Evolutionary conservation across 306 rosid species (phyloP), one percentile per base, ranked within the genome.

Genomic region (Quercus engelmannii): DNA sequence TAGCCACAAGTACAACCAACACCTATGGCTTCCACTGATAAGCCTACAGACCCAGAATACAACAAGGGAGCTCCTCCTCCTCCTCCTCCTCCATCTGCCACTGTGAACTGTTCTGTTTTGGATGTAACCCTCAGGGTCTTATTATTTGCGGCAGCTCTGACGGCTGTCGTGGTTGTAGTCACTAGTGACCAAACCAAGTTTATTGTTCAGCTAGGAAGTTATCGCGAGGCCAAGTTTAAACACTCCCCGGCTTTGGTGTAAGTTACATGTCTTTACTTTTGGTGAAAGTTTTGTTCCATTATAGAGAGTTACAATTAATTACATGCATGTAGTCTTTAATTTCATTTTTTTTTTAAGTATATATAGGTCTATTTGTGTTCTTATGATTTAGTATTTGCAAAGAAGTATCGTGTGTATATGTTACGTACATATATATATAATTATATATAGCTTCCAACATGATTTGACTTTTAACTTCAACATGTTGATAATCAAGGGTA

Each of bases 181-280:
- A 95, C 97, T 38, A 79, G 96, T 76, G 69, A 95, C 26, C 90
- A 95, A 81, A 91, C 94, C 0, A 74, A 86, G 49, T 1, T 31
- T 4, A 5, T 71, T 30, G 30, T 49, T 19, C 15, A 5, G 74
- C 56, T 75, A 0, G 18, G 15, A 71, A 28, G 3, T 57, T 6
- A 0, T 0, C 17, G 30, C 59, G 78, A 23, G 55, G 92, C 92
- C 87, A 91, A 95, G 81, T 95, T 91, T 70, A 82, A 84, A 23
- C 15, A 95, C 80, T 90, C 97, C n/a, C 96, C 98, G 2, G 94
- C 99, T 33, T 88, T 86, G 76, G 83, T 89, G 99, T 92, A 76
- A 87, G 97, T 82, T 62, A 19, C 59, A 55, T 18, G 46, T 30
- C 43, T 2, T 17, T 57, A 28, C 6, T 20, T 6, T 18, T 68